Percentiles rank a stretch among this genome's conserved stretches.
Evolutionary conservation across 371 early-diverging fungal genomes (phyloP).

Genomic region (Cladochytrium tenue): DNA sequence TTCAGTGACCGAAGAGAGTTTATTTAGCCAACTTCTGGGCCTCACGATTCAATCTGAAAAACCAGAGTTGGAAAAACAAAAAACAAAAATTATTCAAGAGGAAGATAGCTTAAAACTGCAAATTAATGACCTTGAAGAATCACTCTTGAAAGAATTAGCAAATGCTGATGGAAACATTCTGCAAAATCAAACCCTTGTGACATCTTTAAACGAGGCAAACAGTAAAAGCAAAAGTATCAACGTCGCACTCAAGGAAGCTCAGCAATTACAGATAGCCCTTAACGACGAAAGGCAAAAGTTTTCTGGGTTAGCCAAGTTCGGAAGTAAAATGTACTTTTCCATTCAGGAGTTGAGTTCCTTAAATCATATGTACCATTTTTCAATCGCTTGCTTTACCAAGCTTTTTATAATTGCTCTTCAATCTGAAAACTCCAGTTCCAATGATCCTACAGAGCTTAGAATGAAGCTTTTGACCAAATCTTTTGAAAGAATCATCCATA

Average conservation of each 20-base stretch:
- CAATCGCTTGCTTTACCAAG: constrained; percentile 41
- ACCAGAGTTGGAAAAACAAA: constrained; percentile 53
- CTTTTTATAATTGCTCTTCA: constrained; percentile 43
- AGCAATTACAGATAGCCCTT: constrained; percentile 40
- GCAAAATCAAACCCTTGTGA: constrained; percentile 54
- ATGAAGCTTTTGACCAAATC: constrained; percentile 38
- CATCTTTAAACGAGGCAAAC: constrained; percentile 61
- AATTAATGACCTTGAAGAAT: constrained; percentile 60
- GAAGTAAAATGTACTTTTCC: constrained; percentile 48
- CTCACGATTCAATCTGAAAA: constrained; percentile 53
- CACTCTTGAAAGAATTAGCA: constrained; percentile 55
- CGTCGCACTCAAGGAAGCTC: constrained; percentile 44
- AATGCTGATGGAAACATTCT: constrained; percentile 56
- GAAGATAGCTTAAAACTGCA: constrained; percentile 66
- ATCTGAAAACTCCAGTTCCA: constrained; percentile 30
- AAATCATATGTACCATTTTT: constrained; percentile 57
- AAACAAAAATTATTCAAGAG: constrained; percentile 45
- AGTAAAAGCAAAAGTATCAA: constrained; percentile 50
- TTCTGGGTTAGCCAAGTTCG: constrained; percentile 39
- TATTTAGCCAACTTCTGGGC: constrained; percentile 52
- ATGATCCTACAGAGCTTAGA: constrained; percentile 44
- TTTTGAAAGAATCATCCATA: constrained; percentile 39
- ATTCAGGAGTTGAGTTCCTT: constrained; percentile 41
- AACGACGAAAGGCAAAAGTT: constrained; percentile 54
- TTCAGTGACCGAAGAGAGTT: constrained; percentile 50